A percentile compares a stretch with the other conserved stretches of the same genome.
phyloP scores from a whole-genome alignment of 495 filamentous ascomycete genomes.

The Hypoxylon intermedium region DNA sequence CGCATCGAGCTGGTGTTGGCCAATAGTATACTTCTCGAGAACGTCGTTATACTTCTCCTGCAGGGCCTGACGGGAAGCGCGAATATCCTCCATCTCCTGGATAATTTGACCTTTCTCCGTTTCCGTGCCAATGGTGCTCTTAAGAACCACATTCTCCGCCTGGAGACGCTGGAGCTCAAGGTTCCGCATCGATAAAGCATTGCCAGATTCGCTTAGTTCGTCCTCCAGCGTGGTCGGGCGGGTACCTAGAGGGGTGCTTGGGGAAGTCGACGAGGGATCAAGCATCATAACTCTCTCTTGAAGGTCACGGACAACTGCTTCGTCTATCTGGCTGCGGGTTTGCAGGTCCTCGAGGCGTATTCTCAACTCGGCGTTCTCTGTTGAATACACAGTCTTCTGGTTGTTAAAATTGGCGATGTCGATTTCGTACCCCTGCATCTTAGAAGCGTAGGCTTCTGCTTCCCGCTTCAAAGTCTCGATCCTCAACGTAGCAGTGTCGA shows the following conservation, averaged over 20 bases:
- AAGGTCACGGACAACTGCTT: slow-evolving; percentile 39
- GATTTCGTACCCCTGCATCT: slow-evolving; percentile 44
- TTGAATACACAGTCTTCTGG: slow-evolving; percentile 37
- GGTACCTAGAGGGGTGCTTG: slow-evolving; percentile 28
- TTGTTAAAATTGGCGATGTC: slow-evolving; percentile 41
- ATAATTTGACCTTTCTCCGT: slow-evolving; percentile 58
- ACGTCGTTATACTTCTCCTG: slow-evolving; percentile 56
- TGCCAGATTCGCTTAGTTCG: slow-evolving; percentile 45
- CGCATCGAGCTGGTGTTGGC: slow-evolving; percentile 58
- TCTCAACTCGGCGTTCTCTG: slow-evolving; percentile 38
- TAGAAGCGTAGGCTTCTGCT: slow-evolving; percentile 41
- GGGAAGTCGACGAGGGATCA: slow-evolving; percentile 34
- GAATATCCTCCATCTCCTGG: slow-evolving; percentile 54
- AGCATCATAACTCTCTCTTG: slow-evolving; percentile 46
- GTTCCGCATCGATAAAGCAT: slow-evolving; percentile 38
- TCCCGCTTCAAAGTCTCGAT: slow-evolving; percentile 38
- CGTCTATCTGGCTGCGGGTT: slow-evolving; percentile 39
- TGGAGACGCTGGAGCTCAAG: slow-evolving; percentile 59
- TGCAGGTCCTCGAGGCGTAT: slow-evolving; percentile 36
- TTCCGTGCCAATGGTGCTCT: slow-evolving; percentile 55
- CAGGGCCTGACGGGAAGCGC: slow-evolving; percentile 43
- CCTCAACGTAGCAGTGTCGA: slow-evolving; percentile 44
- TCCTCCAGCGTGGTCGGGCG: slow-evolving; percentile 38
- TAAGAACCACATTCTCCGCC: slow-evolving; percentile 60
- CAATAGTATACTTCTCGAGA: slow-evolving; percentile 58